Conservation (phyloP, 805 yeast species). For the Spathaspora sp. region DNA sequence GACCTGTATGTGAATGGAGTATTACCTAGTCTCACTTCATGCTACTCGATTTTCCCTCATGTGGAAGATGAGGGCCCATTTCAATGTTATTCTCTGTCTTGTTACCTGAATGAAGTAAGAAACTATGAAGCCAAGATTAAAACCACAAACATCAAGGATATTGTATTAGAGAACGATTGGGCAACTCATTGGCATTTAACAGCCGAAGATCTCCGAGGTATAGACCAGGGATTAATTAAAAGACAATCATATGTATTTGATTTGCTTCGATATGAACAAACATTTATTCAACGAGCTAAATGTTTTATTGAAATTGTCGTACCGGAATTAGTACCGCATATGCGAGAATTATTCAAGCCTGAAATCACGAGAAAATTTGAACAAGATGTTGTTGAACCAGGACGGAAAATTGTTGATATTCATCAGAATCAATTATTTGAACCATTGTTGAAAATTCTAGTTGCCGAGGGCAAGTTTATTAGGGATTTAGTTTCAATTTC, state of each 20-base stretch:
- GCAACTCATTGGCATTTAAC: constrained; percentile 63
- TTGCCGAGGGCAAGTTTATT: constrained; percentile 64
- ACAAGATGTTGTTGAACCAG: constrained; percentile 51
- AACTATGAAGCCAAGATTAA: constrained; percentile 23
- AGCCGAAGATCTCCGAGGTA: constrained; percentile 48
- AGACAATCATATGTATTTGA: constrained; percentile 77
- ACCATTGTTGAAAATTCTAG: constrained; percentile 55
- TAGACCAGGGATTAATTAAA: constrained; percentile 51
- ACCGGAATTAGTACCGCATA: constrained; percentile 35
- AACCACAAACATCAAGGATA: constrained; percentile 22
- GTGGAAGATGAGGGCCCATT: constrained; percentile 12
- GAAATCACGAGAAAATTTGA: constrained; percentile 45
- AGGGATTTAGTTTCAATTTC: constrained; percentile 49
- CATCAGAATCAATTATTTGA: constrained; percentile 53
- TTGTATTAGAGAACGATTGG: constrained; percentile 50
- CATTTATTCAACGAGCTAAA: constrained; percentile 62
- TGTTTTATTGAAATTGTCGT: constrained; percentile 52
- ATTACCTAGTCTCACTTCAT: constrained; percentile 40
- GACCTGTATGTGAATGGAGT: constrained; percentile 33
- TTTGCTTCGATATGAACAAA: constrained; percentile 65
- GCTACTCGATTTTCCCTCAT: constrained; percentile 39
- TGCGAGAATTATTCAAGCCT: constrained; percentile 18
- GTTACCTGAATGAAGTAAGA: constrained; percentile 29
- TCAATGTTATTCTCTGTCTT: constrained; percentile 34
- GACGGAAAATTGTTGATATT: constrained; percentile 50